Evolutionary conservation across 768 basidiomycete genomes (phyloP), one percentile per base, ranked within the genome.

Genomic region (Saitozyma podzolica): DNA sequence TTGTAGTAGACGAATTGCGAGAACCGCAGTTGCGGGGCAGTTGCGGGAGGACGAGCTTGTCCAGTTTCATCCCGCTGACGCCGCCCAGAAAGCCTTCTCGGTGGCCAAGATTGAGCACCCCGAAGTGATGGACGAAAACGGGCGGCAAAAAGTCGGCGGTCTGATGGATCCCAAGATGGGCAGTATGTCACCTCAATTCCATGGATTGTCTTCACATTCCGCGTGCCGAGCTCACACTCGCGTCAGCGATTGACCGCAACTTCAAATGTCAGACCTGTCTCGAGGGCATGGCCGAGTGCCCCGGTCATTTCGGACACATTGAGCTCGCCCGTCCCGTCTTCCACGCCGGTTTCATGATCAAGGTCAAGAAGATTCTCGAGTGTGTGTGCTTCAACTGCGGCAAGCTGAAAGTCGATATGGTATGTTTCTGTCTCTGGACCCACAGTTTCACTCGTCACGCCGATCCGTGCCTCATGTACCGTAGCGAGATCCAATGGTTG

Each of bases 241-340:
- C 54, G 50, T 43, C 59, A 71, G 74, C 72, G 41, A 79, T 80
- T 67, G 80, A 80, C 65, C 72, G 80, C 20, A 79, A 78, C 63
- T 80, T 95, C 83, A 98, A 98, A 83, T 99, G 96, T 79, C 93
- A 97, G 83, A 98, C 96, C 39, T 98, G 96, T 80, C 94, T 93
- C 69, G 96, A 99, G 84, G 95, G 94, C n/a, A 97, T 98, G 94
- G 89, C 92, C 16, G 96, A 98, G 79, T 99, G 96, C 82, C 94
- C 96, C 37, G 96, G 96, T 55, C 96, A 98, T 80, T 99, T 99
- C 83, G 96, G 96, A 59, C 94, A 98, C 79, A 92, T 99, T 75
- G 96, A 99, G 82, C 83, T 99, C 75, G 92, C 92, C 50, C 84
- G 92, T 72, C 93, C 95, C n/a, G 92, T 96, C 41, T 98, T 93